Evolutionary conservation across 148 eudicot genomes (phyloP), one percentile per base, ranked within the genome.

Genomic region (Rhododendron williamsianum): DNA sequence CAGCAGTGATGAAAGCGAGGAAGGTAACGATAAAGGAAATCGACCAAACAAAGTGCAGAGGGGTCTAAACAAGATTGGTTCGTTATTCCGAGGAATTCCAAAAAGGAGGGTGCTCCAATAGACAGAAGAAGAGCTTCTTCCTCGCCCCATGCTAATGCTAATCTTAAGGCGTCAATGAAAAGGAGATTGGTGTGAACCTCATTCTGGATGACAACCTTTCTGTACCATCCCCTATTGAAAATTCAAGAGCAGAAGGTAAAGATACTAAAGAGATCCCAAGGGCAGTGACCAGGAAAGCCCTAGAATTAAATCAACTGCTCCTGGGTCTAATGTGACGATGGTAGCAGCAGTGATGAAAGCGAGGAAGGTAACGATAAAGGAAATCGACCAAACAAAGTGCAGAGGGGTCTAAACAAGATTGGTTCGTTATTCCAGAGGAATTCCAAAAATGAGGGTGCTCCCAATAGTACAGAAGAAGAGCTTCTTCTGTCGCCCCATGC

Each of bases 341-440:
- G 89, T 77, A 93, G 91, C 84, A 92, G 96, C 86, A 81, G 58
- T 23, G 89, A 89, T 82, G 91, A 87, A 73, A 84, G 83, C 82
- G 89, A 83, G 80, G 95, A 91, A 76, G 87, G 84, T 48, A 88
- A 77, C 58, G 12, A 30, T 33, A 91, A 91, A 78, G 85, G 88
- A 25, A 69, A 82, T 36, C 81, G 65, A 16, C 52, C 84, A 43
- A 93, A 90, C 83, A 79, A 85, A 49, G 67, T 96, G 69, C 85
- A 72, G 56, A 92, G 89, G 84, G 93, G 98, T 15, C 84, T 95
- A 43, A 83, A 71, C 23, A 95, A 88, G 88, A 49, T 96, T 71
- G 81, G 91, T 85, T 90, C 93, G 27, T 81, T 90, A n/a, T 92
- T 96, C 60, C 92, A 86, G 45, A 92, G 90, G 84, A 90, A 87